Evolutionary conservation across 768 basidiomycete genomes (phyloP).

Genomic region (Multifurca ochricompacta): DNA sequence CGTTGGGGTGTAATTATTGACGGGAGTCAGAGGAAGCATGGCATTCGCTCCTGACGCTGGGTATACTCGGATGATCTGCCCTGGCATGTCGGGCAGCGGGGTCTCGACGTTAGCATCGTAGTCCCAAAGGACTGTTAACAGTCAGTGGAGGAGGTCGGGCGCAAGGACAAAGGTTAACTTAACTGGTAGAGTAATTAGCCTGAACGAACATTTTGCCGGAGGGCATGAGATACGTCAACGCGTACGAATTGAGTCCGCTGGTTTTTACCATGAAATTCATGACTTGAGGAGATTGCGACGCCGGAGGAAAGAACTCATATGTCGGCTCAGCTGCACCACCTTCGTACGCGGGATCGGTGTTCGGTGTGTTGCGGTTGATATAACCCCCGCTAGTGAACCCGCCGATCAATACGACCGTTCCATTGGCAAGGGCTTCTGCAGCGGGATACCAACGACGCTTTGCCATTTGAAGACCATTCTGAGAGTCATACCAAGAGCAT

Average conservation of each 20-base stretch:
- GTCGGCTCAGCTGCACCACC: conserved; percentile 76
- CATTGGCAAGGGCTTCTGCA: conserved; percentile 68
- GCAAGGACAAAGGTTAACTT: conserved; percentile 24
- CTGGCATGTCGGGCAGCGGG: conserved; percentile 64
- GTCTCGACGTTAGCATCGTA: conserved; percentile 49
- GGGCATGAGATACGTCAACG: conserved; percentile 65
- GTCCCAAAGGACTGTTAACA: conserved; percentile 41
- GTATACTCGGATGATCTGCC: conserved; percentile 70
- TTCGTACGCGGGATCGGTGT: conserved; percentile 50
- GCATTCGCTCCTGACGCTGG: conserved; percentile 84
- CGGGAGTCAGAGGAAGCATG: conserved; percentile 87
- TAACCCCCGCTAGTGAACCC: conserved; percentile 75
- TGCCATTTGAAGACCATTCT: conserved; percentile 55
- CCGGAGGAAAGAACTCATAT: conserved; percentile 74
- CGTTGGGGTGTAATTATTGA: conserved; percentile 80
- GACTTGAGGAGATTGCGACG: conserved; percentile 36
- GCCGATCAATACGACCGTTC: conserved; percentile 72
- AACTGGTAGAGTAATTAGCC: conserved; percentile 71
- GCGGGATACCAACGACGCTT: conserved; percentile 71
- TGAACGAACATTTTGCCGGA: conserved; percentile 78
- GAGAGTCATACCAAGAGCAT: conserved; percentile 71
- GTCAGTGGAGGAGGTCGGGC: conserved; percentile 11
- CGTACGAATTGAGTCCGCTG: conserved; percentile 72
- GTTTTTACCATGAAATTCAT: conserved; percentile 66
- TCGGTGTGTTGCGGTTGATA: conserved; percentile 67